Base-by-base conservation (phyloP, 176 grass and related monocot species). In the Phragmites australis region DNA sequence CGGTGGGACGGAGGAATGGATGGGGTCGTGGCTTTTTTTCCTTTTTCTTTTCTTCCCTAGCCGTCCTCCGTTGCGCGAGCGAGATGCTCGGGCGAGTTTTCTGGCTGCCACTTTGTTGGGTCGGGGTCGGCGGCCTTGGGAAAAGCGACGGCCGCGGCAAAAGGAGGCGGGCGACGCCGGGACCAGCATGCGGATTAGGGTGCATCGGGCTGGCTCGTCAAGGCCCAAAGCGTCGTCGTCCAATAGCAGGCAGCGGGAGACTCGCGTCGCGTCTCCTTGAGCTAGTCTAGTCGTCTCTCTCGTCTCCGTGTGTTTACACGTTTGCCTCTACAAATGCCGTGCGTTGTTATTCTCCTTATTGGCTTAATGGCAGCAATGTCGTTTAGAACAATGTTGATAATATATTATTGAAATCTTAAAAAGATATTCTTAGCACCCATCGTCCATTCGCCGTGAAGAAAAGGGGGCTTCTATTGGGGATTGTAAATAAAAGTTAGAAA, bases 101-200 rank as follows among this genome's bases (percentile, higher is more conserved):
- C 31, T 85, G 70, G 78, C 66, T 31, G 59, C 58, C 64, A 84
- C 84, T 87, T 87, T 88, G 81, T 67, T 75, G 75, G 89, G 85
- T 72, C 48, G 65, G 51, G 53, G 70, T 65, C 59, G 80, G 83
- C 40, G 65, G 83, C 74, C 77, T 29, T 3, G 73, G 76, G 72
- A 81, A 75, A 89, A 76, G 68, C 60, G 86, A 91, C 75, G 77
- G 91, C 82, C 82, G 91, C 85, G 88, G 88, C 91, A 72, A 90
- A 90, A 88, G 68, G 57, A 14, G 34, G 70, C 71, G 49, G 69
- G 63, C 68, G 23, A 61, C 58, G 74, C 30, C 10, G 82, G 75
- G 60, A 59, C 76, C 76, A 50, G 60, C 61, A 26, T 50, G 29
- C 29, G 59, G 75, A 65, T 51, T 37, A 50, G 44, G 25, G 45